Evolutionary conservation across 371 early-diverging fungal genomes (phyloP), one percentile per base, ranked within the genome.

Genomic region (Lichtheimia ramosa): DNA sequence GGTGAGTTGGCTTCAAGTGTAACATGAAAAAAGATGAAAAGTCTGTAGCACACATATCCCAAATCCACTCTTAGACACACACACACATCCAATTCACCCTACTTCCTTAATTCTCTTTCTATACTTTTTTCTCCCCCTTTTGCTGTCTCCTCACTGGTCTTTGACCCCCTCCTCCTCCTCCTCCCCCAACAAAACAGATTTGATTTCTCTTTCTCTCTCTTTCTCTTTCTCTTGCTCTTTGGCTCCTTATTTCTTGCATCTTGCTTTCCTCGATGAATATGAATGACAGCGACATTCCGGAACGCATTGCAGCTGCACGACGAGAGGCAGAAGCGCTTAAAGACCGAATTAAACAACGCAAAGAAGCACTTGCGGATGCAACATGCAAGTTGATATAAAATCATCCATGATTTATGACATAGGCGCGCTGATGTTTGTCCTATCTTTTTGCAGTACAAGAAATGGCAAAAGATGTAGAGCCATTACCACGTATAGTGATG

Each of bases 311-410:
- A 39, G 86, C 83, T n/a, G 97, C 95, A 51, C 84, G 95, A 63
- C 91, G 92, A 71, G 97, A 97, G 62, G 96, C 97, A 39, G 97
- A 97, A 75, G 83, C 83, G 48, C 82, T 97, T 41, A 97, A 96
- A 77, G 97, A 97, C 66, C 85, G 90, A 80, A 96, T 97, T 71
- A 92, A 92, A 79, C 88, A 88, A 69, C 93, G 92, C 70, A 92
- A 89, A 73, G 93, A 94, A 70, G 90, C 92, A 40, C 84, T 96
- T 39, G 92, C 92, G 16, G 96, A 97, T 76, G 92, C 95, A 16
- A 92, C 96, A 54, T 81, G 96, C 94, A 90, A 81, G 85, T 77
- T 34, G 10, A 34, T 34, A 10, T 8, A 34, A 8, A 10, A 34
- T 34, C 6, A 34, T 34, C 34, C 5, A 34, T 34, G 34, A n/a